Conservation (phyloP, 176 grass and related monocot genomes). For the sorghum (Sorghum bicolor) region Sorghum_bicolor_NCBIv3 NC_012875.2:59999001-59999500, state of each 20-base stretch:
- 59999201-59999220: too few relatives aligned
- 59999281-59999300: too few relatives aligned
- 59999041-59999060: not conserved
- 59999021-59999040: conserved; percentile 45
- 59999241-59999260: too few relatives aligned
- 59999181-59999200: not conserved
- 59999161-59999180: not conserved
- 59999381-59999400: not conserved
- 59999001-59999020: conserved; percentile 42
- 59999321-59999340: too few relatives aligned
- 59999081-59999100: not conserved
- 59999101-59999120: not conserved
- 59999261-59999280: too few relatives aligned
- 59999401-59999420: not conserved
- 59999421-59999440: not conserved
- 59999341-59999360: too few relatives aligned
- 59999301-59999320: too few relatives aligned
- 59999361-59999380: too few relatives aligned
- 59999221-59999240: too few relatives aligned
- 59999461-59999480: not conserved
- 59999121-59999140: not conserved
- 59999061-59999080: conserved; percentile 18
- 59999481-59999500: not conserved
- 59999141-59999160: not conserved
- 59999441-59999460: not conserved